Percentiles rank a stretch among this genome's conserved stretches.
phyloP scores from a whole-genome alignment of 148 eudicot species.

The Cornus controversa region DNA sequence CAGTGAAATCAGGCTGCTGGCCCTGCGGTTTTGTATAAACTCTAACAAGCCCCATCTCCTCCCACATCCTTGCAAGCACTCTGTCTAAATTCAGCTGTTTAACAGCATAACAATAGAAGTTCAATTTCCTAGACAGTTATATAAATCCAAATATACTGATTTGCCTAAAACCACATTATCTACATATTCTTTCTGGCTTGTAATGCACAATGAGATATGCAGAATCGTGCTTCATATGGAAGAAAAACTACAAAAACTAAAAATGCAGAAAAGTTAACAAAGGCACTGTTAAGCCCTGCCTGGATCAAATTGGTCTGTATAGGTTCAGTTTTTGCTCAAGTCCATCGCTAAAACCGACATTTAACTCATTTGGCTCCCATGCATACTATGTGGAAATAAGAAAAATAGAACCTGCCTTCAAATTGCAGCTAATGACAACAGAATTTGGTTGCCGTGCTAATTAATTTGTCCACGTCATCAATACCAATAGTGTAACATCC shows the following conservation, averaged over 20 bases:
- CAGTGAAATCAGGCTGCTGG: constrained; percentile 96
- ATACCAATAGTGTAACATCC: too few relatives aligned
- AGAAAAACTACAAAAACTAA: not conserved
- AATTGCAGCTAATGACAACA: constrained; percentile 93
- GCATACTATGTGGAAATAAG: constrained; percentile 1
- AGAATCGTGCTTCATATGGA: too few relatives aligned
- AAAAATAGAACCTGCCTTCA: constrained; percentile 48
- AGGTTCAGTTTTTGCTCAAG: not conserved
- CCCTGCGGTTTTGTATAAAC: constrained; percentile 99
- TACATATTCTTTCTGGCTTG: too few relatives aligned
- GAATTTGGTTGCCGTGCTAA: constrained; percentile 94
- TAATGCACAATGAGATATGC: not conserved
- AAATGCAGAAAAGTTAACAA: not conserved
- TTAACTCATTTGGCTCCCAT: not conserved
- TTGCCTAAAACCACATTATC: not conserved
- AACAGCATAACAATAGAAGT: constrained; percentile 14
- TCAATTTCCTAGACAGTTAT: not conserved
- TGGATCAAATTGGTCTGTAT: not conserved
- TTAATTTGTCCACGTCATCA: constrained; percentile 96
- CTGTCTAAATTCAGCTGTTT: constrained; percentile 93
- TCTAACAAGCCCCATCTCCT: constrained; percentile 98
- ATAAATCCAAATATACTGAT: not conserved
- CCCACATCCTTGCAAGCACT: constrained; percentile 97
- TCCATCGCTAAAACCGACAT: not conserved
- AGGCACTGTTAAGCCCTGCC: not conserved